These are phyloP conservation scores for Aurifilum marmelostoma DNA, from an alignment of 2,329 filamentous ascomycete genomes.

Conservation along the genomic window DNA sequence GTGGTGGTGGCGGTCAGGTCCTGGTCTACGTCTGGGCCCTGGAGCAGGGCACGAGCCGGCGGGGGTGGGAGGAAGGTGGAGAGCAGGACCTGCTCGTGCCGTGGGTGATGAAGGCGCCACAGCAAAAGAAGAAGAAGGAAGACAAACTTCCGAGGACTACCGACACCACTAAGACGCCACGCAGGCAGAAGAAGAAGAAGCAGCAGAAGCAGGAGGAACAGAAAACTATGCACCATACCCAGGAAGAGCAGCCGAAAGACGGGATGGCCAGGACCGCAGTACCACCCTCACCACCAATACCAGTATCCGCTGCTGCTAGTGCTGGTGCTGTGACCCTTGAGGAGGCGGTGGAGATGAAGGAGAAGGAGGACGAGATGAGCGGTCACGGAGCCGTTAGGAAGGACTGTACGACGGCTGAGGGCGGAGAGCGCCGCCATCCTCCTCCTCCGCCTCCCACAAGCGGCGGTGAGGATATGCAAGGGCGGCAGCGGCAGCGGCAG, in stretches of 20 bases:
- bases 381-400: not conserved
- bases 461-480: constrained; percentile 27
- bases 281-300: no score
- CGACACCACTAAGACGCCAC: not conserved
- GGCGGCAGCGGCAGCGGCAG: constrained; percentile 14
- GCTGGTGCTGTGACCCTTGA: not conserved
- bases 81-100: constrained; percentile 94
- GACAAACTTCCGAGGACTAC: constrained; percentile 19
- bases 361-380: no score
- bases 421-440: constrained; percentile 11
- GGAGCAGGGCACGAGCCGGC: constrained; percentile 82
- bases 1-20: constrained; percentile 57
- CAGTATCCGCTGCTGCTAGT: no score
- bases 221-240: not conserved
- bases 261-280: not conserved
- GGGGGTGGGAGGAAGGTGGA: constrained; percentile 84
- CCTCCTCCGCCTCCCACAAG: not conserved
- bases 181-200: constrained; percentile 17
- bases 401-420: not conserved
- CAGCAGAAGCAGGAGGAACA: not conserved
- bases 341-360: not conserved
- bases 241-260: constrained; percentile 9
- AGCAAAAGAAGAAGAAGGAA: constrained; percentile 29
- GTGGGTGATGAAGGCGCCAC: constrained; percentile 72
- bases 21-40: constrained; percentile 95